Evolutionary conservation across 306 rosid species (phyloP), one percentile per base, ranked within the genome.

Genomic region (Mucuna pruriens): DNA sequence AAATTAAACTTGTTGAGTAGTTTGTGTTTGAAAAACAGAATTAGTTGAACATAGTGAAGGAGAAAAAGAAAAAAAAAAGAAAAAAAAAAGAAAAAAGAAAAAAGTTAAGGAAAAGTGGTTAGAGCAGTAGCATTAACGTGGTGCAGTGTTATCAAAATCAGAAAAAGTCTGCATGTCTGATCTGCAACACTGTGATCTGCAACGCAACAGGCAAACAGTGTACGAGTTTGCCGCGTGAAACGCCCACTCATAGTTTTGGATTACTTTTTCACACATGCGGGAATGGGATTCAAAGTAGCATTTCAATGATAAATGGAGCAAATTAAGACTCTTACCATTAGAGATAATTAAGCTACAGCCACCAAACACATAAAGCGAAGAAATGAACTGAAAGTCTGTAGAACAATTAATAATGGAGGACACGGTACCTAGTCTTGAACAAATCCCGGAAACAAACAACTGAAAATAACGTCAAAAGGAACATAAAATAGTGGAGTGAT

Each of bases 91-190:
- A 6, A 19, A 22, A 10, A 9, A 23, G 23, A 33, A 75, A 44
- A 40, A 7, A 5, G 75, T 52, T 17, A 68, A 25, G 34, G 17
- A 51, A 39, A 38, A 22, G 48, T 75, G 46, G 20, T 44, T 10
- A 7, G 80, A 44, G 55, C 64, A 69, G 55, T 55, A 69, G 86
- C 79, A 83, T 70, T 63, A 45, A 72, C 70, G 85, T 64, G 80
- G 64, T 74, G 57, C 20, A 46, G 74, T 76, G 64, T 80, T 77
- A 80, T 73, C 76, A 80, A 72, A 84, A 77, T 86, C 85, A 86
- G 85, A 76, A 72, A 61, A 84, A 82, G 81, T 63, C 87, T 87
- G 87, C 69, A 77, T 70, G 78, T 49, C 85, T 77, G 86, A 15
- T 63, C 88, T 82, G 86, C 82, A 82, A 69, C 15, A 80, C 82